These are phyloP conservation scores for Neospermospora avenae DNA, from an alignment of 2,329 filamentous ascomycete species.

Conservation along the genomic window DNA sequence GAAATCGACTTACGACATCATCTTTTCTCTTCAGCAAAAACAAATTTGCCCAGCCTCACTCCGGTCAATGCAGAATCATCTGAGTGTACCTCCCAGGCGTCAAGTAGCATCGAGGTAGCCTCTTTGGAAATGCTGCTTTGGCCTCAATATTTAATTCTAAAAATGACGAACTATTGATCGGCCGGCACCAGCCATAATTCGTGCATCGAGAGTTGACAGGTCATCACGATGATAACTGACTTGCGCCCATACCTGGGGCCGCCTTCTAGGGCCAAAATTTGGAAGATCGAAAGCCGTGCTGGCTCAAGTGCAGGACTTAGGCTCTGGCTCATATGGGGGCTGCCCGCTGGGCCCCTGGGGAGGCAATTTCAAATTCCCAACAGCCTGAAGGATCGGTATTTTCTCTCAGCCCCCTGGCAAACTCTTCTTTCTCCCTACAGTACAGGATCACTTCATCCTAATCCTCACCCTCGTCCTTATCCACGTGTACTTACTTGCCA, in stretches of 20 bases:
- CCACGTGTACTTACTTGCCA: background rate
- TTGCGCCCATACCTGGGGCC: slow-evolving; percentile 2
- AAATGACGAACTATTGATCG: background rate
- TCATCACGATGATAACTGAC: background rate
- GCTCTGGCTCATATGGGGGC: background rate
- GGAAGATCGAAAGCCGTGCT: background rate
- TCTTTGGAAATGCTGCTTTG: slow-evolving; percentile 7
- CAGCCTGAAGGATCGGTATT: slow-evolving; percentile 1
- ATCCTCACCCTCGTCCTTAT: too few relatives aligned
- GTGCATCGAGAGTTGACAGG: slow-evolving; percentile 5
- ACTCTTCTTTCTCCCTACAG: background rate
- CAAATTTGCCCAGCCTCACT: too few relatives aligned
- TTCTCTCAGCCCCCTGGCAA: background rate
- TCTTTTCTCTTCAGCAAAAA: slow-evolving; percentile 18
- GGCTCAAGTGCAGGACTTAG: background rate
- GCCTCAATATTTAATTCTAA: background rate
- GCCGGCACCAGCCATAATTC: slow-evolving; percentile 4
- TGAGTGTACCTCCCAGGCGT: slow-evolving; percentile 4
- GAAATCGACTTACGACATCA: too few relatives aligned
- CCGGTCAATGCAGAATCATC: slow-evolving; percentile 23
- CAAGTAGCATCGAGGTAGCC: background rate
- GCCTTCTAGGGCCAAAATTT: background rate
- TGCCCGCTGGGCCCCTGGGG: background rate
- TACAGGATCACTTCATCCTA: too few relatives aligned
- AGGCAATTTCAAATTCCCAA: background rate